phyloP scores from a whole-genome alignment of 2,329 filamentous ascomycete genomes.

The Fusarium aywerte region DNA sequence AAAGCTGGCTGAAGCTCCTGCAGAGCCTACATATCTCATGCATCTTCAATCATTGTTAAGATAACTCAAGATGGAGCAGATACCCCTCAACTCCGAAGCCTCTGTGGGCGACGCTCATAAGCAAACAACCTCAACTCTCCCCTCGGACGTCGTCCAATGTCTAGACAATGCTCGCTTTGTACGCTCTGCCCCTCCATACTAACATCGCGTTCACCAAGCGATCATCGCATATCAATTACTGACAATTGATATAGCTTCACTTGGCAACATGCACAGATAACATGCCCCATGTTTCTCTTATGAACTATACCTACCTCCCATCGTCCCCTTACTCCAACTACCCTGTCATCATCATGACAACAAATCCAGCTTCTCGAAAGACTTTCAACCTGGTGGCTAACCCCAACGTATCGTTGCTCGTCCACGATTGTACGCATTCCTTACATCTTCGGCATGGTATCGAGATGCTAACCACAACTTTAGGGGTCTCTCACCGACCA shows the following conservation, averaged over 20 bases:
- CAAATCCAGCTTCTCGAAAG: conserved; percentile 81
- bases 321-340: conserved; percentile 73
- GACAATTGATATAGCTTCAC: conserved; percentile 74
- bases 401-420: conserved; percentile 89
- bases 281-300: conserved; percentile 90
- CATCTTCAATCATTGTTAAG: conserved; percentile 28
- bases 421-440: conserved; percentile 78
- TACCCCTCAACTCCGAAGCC: conserved; percentile 78
- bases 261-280: conserved; percentile 89
- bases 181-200: conserved; percentile 51
- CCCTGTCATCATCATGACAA: conserved; percentile 97
- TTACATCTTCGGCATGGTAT: background rate
- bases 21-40: conserved; percentile 14
- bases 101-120: conserved; percentile 79
- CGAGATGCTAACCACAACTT: conserved; percentile 12
- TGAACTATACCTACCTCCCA: conserved; percentile 99
- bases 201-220: conserved; percentile 21
- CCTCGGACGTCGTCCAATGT: conserved; percentile 87
- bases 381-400: conserved; percentile 85
- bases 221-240: conserved; percentile 9
- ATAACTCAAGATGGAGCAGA: conserved; percentile 64
- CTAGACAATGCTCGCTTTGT: conserved; percentile 96
- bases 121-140: conserved; percentile 75
- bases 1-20: conserved; percentile 23
- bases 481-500: conserved; percentile 89